Evolutionary conservation across 192 early-diverging fungal genomes (phyloP).

Genomic region (Coemansia sp.): DNA sequence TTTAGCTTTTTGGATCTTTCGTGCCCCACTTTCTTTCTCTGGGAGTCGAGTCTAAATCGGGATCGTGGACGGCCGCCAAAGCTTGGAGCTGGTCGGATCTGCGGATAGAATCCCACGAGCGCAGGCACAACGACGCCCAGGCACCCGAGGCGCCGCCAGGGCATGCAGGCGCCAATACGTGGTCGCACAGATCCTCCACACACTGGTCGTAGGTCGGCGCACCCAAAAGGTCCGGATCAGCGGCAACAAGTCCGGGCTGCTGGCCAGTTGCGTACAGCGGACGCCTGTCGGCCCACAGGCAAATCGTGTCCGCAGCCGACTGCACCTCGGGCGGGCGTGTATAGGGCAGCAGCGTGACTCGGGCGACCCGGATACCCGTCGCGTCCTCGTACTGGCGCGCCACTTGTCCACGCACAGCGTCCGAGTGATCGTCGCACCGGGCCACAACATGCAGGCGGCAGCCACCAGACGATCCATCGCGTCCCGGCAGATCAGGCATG

Average conservation of each 20-base stretch:
- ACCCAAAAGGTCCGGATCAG: not conserved
- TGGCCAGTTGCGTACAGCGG: not conserved
- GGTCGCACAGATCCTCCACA: not conserved
- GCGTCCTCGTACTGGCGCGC: constrained; percentile 15
- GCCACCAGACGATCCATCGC: not conserved
- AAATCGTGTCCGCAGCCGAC: too few species aligned
- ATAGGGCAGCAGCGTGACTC: constrained; percentile 17
- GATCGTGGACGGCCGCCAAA: not conserved
- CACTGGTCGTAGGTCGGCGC: not conserved
- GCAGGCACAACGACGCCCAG: constrained; percentile 20
- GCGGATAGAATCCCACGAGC: constrained; percentile 42
- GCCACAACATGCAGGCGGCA: not conserved
- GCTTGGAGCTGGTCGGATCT: constrained; percentile 17
- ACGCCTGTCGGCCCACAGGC: too few species aligned
- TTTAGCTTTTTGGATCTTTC: too few species aligned
- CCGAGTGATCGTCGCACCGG: not conserved
- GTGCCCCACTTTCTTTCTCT: too few species aligned
- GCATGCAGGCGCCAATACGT: not conserved
- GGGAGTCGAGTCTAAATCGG: too few species aligned
- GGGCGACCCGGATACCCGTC: constrained; percentile 15
- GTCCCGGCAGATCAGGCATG: not conserved
- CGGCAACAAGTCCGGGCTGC: too few species aligned
- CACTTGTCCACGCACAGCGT: not conserved
- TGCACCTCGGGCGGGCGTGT: too few species aligned
- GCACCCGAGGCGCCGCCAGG: constrained; percentile 8